These are phyloP conservation scores for Solanum chacoense DNA, from an alignment of 305 asterid species.

Conservation along the genomic window DNA sequence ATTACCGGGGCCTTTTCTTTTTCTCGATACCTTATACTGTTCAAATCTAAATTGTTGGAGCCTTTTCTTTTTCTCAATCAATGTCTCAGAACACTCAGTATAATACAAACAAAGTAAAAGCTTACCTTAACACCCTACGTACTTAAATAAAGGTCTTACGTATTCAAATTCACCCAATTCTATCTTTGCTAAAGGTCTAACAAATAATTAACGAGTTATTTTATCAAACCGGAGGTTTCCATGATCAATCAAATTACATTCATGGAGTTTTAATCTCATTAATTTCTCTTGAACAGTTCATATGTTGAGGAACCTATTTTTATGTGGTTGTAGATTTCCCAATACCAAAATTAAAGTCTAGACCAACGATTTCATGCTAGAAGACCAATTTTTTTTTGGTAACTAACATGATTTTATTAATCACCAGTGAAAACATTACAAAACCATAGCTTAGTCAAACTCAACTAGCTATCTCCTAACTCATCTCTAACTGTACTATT, in stretches of 20 bases:
- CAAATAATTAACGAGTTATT: background rate
- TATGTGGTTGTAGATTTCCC: background rate
- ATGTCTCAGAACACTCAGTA: background rate
- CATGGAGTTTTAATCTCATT: background rate
- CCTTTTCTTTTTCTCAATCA: background rate
- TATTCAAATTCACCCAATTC: background rate
- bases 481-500: too few species aligned
- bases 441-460: too few species aligned
- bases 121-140: background rate
- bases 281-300: background rate
- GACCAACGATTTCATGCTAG: background rate
- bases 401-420: too few species aligned
- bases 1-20: background rate
- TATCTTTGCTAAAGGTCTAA: background rate
- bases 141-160: background rate
- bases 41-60: background rate
- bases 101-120: background rate
- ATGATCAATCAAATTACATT: background rate
- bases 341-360: background rate
- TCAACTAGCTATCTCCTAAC: too few species aligned
- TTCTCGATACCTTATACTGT: background rate
- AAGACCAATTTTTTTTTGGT: background rate
- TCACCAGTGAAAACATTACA: too few species aligned
- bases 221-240: background rate
- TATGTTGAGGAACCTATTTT: background rate